phyloP scores from a whole-genome alignment of 2,329 filamentous ascomycete genomes.

The Scleromitrula shiraiana region DNA sequence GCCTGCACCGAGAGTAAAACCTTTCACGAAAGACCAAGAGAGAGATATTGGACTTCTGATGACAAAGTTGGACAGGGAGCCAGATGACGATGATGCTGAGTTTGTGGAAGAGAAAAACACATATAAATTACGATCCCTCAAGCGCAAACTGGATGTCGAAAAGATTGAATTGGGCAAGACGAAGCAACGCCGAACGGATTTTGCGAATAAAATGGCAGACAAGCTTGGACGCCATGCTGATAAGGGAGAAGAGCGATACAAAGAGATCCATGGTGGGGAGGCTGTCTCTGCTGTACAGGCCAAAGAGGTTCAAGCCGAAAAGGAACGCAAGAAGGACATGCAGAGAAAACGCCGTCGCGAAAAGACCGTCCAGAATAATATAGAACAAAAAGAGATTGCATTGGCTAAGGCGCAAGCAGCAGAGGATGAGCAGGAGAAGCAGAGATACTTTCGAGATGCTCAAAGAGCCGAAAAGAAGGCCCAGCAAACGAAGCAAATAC shows the following conservation, averaged over 20 bases:
- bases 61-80: constrained; percentile 48
- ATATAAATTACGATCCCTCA: constrained; percentile 51
- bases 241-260: constrained; percentile 67
- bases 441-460: constrained; percentile 74
- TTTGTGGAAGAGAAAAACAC: constrained; percentile 42
- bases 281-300: constrained; percentile 82
- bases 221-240: constrained; percentile 62
- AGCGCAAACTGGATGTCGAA: constrained; percentile 61
- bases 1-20: constrained; percentile 38
- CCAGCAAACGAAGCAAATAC: constrained; percentile 76
- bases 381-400: constrained; percentile 81
- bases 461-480: constrained; percentile 90
- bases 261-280: constrained; percentile 67
- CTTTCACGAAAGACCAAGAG: constrained; percentile 50
- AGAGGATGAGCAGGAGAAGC: constrained; percentile 73
- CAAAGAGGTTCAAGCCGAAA: constrained; percentile 85
- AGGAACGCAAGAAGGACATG: constrained; percentile 99
- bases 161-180: constrained; percentile 54
- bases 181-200: constrained; percentile 54
- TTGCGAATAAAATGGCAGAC: constrained; percentile 46
- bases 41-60: constrained; percentile 63
- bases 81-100: constrained; percentile 49
- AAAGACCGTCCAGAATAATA: constrained; percentile 89
- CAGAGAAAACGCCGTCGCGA: constrained; percentile 92
- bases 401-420: constrained; percentile 70